These are phyloP conservation scores for Rickenella mellea DNA, from an alignment of 768 basidiomycete species.

Conservation along the genomic window DNA sequence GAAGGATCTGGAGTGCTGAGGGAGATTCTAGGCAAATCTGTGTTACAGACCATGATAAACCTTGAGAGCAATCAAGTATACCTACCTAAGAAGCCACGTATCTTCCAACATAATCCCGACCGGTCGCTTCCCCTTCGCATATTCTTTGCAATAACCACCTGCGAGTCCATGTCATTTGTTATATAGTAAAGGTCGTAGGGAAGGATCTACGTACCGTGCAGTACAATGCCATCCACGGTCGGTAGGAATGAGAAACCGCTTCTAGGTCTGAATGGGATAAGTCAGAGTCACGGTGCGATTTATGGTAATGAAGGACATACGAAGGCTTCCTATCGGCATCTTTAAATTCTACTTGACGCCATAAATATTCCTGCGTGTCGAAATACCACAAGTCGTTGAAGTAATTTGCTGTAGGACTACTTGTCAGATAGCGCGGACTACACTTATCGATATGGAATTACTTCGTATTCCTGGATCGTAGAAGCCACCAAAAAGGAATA, in stretches of 20 bases:
- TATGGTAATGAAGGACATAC: constrained; percentile 27
- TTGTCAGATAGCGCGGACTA: not conserved
- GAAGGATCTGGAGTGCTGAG: constrained; percentile 12
- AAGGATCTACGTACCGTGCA: constrained; percentile 47
- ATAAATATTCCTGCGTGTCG: constrained; percentile 78
- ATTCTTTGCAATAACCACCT: constrained; percentile 92
- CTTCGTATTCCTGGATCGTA: constrained; percentile 81
- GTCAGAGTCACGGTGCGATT: not conserved
- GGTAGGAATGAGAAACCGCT: constrained; percentile 84
- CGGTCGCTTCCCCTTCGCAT: constrained; percentile 74
- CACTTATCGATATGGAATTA: constrained; percentile 16
- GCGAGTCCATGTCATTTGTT: not conserved
- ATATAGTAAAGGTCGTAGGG: not conserved
- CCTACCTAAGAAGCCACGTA: constrained; percentile 77
- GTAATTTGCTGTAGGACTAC: constrained; percentile 49
- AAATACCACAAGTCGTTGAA: constrained; percentile 81
- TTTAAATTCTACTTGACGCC: constrained; percentile 68
- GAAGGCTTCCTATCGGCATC: constrained; percentile 67
- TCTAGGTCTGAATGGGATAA: constrained; percentile 39
- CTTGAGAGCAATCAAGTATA: constrained; percentile 5
- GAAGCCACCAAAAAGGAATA: constrained; percentile 86
- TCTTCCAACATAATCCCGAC: constrained; percentile 85
- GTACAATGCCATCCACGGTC: constrained; percentile 63
- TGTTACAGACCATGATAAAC: not conserved
- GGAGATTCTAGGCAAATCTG: constrained; percentile 19